A percentile compares a stretch with the other conserved stretches of the same genome.
Evolutionary conservation across 2,329 filamentous ascomycete species (phyloP).

Genomic region (Gliomastix tumulicola): DNA sequence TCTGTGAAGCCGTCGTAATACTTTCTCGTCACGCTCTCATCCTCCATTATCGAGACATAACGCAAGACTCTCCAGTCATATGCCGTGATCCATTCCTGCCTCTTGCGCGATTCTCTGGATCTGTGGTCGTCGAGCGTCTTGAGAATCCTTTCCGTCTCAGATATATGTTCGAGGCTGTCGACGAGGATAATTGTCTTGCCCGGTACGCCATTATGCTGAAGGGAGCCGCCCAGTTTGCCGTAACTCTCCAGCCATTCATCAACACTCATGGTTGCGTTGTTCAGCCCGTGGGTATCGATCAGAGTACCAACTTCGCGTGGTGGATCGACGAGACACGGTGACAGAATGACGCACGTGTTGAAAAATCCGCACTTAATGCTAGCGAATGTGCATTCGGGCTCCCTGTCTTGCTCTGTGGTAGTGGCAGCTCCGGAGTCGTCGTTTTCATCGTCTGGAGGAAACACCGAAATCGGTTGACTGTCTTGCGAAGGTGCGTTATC

Average conservation of each 20-base stretch:
- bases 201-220: neutral
- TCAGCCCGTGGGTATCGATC: conserved; percentile 33
- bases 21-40: conserved; percentile 16
- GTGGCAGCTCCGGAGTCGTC: too few species aligned
- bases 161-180: conserved; percentile 23
- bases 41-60: conserved; percentile 30
- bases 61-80: conserved; percentile 41
- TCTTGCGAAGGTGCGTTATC: too few species aligned
- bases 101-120: conserved; percentile 14
- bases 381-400: too few species aligned
- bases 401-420: too few species aligned
- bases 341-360: conserved; percentile 29
- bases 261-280: conserved; percentile 21
- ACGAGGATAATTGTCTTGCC: conserved; percentile 30
- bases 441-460: too few species aligned
- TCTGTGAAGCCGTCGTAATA: conserved; percentile 26
- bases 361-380: conserved; percentile 3
- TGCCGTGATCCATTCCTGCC: conserved; percentile 29
- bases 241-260: conserved; percentile 20
- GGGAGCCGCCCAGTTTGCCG: neutral
- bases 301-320: conserved; percentile 28
- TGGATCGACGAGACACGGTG: conserved; percentile 28
- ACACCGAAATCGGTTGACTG: too few species aligned
- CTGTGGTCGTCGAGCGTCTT: conserved; percentile 19
- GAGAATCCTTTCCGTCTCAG: conserved; percentile 24